Evolutionary conservation across 2,329 filamentous ascomycete genomes (phyloP).

Genomic region (Colletotrichum magnum): DNA sequence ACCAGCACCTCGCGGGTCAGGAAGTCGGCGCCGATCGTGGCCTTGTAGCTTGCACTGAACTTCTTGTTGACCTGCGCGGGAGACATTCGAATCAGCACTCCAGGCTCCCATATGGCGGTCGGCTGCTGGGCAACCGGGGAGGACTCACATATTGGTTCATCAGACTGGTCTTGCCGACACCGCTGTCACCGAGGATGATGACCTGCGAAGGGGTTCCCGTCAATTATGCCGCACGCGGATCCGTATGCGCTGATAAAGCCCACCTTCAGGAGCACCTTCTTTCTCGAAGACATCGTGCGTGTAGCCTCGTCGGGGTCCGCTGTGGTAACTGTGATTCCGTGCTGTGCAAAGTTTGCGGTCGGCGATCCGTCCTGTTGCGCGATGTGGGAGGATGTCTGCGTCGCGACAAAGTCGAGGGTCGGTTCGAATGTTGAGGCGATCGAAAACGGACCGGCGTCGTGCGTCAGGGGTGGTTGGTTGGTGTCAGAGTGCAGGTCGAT

Average conservation of each 20-base stretch:
- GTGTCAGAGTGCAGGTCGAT: slow-evolving; percentile 36
- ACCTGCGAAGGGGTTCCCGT: slow-evolving; percentile 71
- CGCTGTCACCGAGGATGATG: slow-evolving; percentile 98
- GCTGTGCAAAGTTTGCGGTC: slow-evolving; percentile 12
- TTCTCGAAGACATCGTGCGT: slow-evolving; percentile 79
- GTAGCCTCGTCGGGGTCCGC: slow-evolving; percentile 27
- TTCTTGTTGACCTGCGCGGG: slow-evolving; percentile 96
- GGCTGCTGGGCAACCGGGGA: slow-evolving; percentile 7
- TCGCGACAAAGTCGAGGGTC: slow-evolving; percentile 27
- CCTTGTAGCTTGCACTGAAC: slow-evolving; percentile 99
- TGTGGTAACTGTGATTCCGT: background rate
- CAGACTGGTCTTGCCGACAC: slow-evolving; percentile 98
- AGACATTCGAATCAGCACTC: slow-evolving; percentile 13
- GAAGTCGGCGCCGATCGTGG: slow-evolving; percentile 98
- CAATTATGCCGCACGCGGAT: slow-evolving; percentile 29
- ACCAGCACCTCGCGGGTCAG: slow-evolving; percentile 98
- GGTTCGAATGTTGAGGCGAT: slow-evolving; percentile 28
- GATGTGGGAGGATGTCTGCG: slow-evolving; percentile 15
- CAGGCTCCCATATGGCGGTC: background rate
- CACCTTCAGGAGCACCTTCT: slow-evolving; percentile 95
- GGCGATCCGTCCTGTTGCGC: slow-evolving; percentile 16
- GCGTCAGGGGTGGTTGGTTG: slow-evolving; percentile 41
- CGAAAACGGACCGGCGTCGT: slow-evolving; percentile 36
- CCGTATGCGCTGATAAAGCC: slow-evolving; percentile 36
- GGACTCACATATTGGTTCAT: slow-evolving; percentile 99